These are phyloP conservation scores for Casuarina glauca DNA, from an alignment of 306 rosid species.

Conservation along the genomic window DNA sequence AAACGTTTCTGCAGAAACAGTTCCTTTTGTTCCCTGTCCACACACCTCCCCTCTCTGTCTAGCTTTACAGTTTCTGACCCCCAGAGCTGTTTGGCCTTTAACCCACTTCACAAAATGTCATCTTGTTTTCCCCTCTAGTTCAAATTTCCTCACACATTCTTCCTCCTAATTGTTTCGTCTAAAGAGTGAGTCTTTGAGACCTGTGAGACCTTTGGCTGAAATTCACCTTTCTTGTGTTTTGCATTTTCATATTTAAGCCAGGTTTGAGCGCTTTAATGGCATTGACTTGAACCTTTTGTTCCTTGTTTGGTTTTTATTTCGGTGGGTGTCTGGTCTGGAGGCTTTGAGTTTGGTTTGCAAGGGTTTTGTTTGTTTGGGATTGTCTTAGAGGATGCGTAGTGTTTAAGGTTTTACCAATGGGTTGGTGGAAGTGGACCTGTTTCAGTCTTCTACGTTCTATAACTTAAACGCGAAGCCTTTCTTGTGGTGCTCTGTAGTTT, in stretches of 20 bases:
- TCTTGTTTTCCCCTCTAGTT: slow-evolving; percentile 27
- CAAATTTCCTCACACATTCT: slow-evolving; percentile 32
- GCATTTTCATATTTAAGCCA: slow-evolving; percentile 31
- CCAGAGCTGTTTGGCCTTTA: slow-evolving; percentile 11
- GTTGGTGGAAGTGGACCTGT: slow-evolving; percentile 65
- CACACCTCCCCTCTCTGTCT: not conserved
- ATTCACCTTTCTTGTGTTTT: slow-evolving; percentile 20
- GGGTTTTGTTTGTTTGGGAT: slow-evolving; percentile 31
- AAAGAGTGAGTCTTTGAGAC: not conserved
- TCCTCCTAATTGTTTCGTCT: not conserved
- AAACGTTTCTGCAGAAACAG: slow-evolving; percentile 33
- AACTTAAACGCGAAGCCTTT: slow-evolving; percentile 55
- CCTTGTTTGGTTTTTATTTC: slow-evolving; percentile 2
- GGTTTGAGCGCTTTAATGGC: slow-evolving; percentile 39
- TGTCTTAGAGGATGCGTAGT: slow-evolving; percentile 57
- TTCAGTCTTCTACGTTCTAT: slow-evolving; percentile 49
- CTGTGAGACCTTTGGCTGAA: slow-evolving; percentile 12
- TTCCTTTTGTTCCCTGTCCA: slow-evolving; percentile 28
- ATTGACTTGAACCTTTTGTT: slow-evolving; percentile 38
- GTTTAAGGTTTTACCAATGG: slow-evolving; percentile 58
- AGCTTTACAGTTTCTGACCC: not conserved
- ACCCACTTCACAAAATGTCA: slow-evolving; percentile 33
- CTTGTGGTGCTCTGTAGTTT: slow-evolving; percentile 50
- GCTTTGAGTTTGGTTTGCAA: slow-evolving; percentile 33
- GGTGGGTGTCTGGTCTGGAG: slow-evolving; percentile 27